Conservation (phyloP, 176 grass and related monocot genomes). For the Triticum dicoccoides region DNA sequence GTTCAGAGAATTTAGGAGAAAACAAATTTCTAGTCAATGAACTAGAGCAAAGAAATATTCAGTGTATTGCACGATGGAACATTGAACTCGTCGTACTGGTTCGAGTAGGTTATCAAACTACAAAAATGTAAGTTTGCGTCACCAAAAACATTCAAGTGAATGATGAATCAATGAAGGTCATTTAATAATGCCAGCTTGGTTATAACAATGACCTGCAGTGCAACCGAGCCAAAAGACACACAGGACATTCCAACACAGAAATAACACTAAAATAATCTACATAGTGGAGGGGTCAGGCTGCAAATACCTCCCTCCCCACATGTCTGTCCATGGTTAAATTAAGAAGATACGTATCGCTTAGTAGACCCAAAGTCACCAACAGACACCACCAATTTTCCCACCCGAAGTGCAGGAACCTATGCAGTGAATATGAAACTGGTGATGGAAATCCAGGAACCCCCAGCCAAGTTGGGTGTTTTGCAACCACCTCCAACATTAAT, state of each 20-base stretch:
- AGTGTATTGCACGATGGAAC: background rate
- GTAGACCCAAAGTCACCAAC: slow-evolving; percentile 77
- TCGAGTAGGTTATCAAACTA: background rate
- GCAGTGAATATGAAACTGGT: slow-evolving; percentile 71
- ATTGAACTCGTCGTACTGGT: background rate
- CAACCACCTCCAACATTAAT: too few species aligned
- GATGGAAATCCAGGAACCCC: slow-evolving; percentile 48
- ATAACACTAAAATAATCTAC: background rate
- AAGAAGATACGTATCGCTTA: slow-evolving; percentile 70
- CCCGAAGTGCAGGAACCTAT: slow-evolving; percentile 66
- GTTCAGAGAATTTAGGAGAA: slow-evolving; percentile 15
- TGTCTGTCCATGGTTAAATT: slow-evolving; percentile 75
- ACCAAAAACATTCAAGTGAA: background rate
- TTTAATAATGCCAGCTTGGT: background rate
- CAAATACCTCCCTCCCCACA: slow-evolving; percentile 75
- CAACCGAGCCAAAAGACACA: background rate
- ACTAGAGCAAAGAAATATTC: slow-evolving; percentile 10
- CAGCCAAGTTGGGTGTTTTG: too few species aligned
- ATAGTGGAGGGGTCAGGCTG: slow-evolving; percentile 30
- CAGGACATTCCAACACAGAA: background rate
- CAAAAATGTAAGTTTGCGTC: background rate
- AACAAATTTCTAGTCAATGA: slow-evolving; percentile 12
- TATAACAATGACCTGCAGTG: background rate
- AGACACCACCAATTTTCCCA: slow-evolving; percentile 74
- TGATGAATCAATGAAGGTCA: slow-evolving; percentile 1